Base-by-base conservation (phyloP, 2,329 filamentous ascomycete genomes). In the Exophiala bonariae region DNA sequence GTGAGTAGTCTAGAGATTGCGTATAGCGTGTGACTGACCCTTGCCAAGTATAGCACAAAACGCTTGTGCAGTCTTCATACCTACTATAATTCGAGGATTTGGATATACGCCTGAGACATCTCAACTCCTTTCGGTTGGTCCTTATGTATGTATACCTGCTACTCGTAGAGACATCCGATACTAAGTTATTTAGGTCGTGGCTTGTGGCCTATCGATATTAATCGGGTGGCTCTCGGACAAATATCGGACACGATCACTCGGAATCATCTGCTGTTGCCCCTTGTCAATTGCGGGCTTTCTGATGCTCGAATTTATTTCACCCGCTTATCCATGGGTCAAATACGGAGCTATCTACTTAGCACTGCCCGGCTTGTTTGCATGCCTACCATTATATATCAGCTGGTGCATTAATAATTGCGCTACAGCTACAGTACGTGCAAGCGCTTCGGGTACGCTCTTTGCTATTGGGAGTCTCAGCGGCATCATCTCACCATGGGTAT, bases 401-500 rank as follows among this genome's bases (percentile, higher is more conserved):
- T 86, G 83, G 82, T 47, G 60, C 33, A 57, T 52, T 6, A 63
- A 64, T 44, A 54, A 52, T 28, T 16, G 54, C 3, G 48, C 28
- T 45, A 38, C 59, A 57, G 47, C 60, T 53, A 18, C 18, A 59
- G 13, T 46, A 52, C 16, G 84, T 13, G 58, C 61, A 1, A 57
- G 55, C 13, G 44, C 37, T 3, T 50, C 59, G 11, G 44, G 79
- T 0, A 58, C 86, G 56, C 83, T 87, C 63, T 69, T 86, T 19
- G 78, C 79, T 1, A 79, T 86, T 56, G 83, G 82, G 1, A 87
- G 87, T 54, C 79, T 75, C 9, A 82, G 82, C 38, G 83, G 83
- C 0, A 85, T 86, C 56, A 81, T 86, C 2, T 79, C 83, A 0
- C 80, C 76, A 11, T 50, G 57, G 43, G 56, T 52, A 4, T 54